phyloP scores from a whole-genome alignment of 352 stramenopile genomes.

The Phytophthora pisi region DNA sequence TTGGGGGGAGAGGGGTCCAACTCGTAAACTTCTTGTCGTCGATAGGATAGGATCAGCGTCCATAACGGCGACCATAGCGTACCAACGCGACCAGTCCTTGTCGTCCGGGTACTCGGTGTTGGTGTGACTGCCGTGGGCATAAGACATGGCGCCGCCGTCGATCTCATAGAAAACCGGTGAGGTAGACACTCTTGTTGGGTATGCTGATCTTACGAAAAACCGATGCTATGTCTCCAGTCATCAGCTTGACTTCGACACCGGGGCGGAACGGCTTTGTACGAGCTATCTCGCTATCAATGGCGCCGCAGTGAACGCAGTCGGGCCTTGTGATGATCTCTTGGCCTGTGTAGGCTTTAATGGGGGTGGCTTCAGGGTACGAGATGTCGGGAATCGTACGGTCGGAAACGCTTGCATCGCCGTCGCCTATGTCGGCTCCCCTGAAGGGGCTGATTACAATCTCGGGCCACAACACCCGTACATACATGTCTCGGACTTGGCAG shows the following conservation, averaged over 20 bases:
- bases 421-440: background rate
- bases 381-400: background rate
- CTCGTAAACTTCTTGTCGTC: conserved; percentile 12
- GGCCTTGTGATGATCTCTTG: no score
- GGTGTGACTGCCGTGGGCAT: no score
- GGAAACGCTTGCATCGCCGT: background rate
- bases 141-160: no score
- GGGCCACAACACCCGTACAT: no score
- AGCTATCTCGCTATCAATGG: no score
- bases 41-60: conserved; percentile 11
- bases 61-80: conserved; percentile 19
- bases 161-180: no score
- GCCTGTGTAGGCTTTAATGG: no score
- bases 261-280: background rate
- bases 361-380: background rate
- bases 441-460: background rate
- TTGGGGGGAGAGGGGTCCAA: background rate
- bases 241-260: background rate
- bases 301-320: no score
- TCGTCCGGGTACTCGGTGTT: no score
- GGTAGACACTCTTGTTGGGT: background rate
- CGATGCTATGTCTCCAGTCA: background rate
- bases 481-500: background rate
- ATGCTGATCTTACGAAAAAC: background rate
- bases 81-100: conserved; percentile 13